Evolutionary conservation across 805 yeast genomes (phyloP).

Genomic region (Pichia membranifaciens): DNA sequence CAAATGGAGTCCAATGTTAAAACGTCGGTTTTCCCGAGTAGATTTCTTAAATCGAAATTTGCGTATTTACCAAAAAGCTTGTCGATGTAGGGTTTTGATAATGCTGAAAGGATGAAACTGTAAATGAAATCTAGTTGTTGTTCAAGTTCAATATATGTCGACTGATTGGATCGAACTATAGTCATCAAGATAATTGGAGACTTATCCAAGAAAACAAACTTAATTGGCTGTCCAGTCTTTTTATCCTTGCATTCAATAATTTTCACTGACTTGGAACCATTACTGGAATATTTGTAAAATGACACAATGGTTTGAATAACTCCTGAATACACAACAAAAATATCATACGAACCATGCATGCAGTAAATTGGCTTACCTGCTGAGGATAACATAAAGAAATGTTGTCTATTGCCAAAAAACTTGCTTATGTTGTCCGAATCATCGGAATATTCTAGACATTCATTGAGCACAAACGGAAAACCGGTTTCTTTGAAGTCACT

Average conservation of each 20-base stretch:
- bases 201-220: conserved; percentile 55
- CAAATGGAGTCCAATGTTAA: conserved; percentile 64
- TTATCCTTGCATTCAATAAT: conserved; percentile 43
- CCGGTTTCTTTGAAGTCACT: background rate
- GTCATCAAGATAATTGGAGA: conserved; percentile 73
- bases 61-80: conserved; percentile 64
- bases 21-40: conserved; percentile 69
- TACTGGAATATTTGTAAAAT: conserved; percentile 48
- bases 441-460: conserved; percentile 25
- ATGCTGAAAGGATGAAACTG: conserved; percentile 71
- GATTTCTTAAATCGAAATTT: conserved; percentile 74
- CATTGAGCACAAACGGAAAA: conserved; percentile 16
- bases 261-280: conserved; percentile 34
- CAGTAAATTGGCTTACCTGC: conserved; percentile 91
- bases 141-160: conserved; percentile 38
- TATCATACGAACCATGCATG: conserved; percentile 63
- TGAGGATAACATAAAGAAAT: conserved; percentile 69
- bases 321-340: conserved; percentile 68
- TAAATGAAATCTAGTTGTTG: conserved; percentile 69
- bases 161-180: conserved; percentile 51
- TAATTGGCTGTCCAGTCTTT: conserved; percentile 28
- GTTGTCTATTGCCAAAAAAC: conserved; percentile 45
- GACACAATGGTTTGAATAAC: conserved; percentile 73
- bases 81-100: conserved; percentile 73
- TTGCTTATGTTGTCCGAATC: conserved; percentile 22